Evolutionary conservation across 1,284 basidiomycete genomes (phyloP).

Genomic region (Ustilago hordei): DNA sequence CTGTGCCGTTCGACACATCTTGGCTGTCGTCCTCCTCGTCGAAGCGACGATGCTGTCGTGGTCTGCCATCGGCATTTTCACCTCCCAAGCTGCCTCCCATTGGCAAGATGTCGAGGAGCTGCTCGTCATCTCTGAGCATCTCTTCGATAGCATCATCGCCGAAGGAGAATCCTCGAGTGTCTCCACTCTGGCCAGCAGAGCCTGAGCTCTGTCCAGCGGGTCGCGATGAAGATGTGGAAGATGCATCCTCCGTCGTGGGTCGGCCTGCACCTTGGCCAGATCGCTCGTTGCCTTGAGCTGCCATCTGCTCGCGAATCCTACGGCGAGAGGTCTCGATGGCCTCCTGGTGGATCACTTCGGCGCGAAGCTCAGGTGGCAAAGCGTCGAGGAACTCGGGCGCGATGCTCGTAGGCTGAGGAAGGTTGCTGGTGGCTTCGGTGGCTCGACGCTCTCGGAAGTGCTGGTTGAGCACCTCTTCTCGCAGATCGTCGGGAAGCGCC

Average conservation of each 20-base stretch:
- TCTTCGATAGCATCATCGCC: slow-evolving; percentile 72
- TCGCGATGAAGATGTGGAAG: neutral
- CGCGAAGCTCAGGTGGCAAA: slow-evolving; percentile 92
- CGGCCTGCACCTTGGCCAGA: slow-evolving; percentile 13
- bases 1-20: slow-evolving; percentile 33
- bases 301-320: slow-evolving; percentile 64
- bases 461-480: slow-evolving; percentile 97
- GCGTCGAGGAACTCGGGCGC: slow-evolving; percentile 96
- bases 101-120: slow-evolving; percentile 81
- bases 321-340: slow-evolving; percentile 77
- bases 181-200: slow-evolving; percentile 12
- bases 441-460: slow-evolving; percentile 86
- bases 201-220: slow-evolving; percentile 14
- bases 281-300: slow-evolving; percentile 22
- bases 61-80: slow-evolving; percentile 27
- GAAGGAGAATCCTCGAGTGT: slow-evolving; percentile 7
- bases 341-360: slow-evolving; percentile 96
- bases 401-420: slow-evolving; percentile 80
- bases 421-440: slow-evolving; percentile 72
- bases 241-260: slow-evolving; percentile 8
- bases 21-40: slow-evolving; percentile 43
- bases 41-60: slow-evolving; percentile 39
- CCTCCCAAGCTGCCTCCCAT: slow-evolving; percentile 6
- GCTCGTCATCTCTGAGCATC: slow-evolving; percentile 86
- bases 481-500: slow-evolving; percentile 97